Evolutionary conservation across 768 basidiomycete genomes (phyloP).

Genomic region (Mycena filopes): DNA sequence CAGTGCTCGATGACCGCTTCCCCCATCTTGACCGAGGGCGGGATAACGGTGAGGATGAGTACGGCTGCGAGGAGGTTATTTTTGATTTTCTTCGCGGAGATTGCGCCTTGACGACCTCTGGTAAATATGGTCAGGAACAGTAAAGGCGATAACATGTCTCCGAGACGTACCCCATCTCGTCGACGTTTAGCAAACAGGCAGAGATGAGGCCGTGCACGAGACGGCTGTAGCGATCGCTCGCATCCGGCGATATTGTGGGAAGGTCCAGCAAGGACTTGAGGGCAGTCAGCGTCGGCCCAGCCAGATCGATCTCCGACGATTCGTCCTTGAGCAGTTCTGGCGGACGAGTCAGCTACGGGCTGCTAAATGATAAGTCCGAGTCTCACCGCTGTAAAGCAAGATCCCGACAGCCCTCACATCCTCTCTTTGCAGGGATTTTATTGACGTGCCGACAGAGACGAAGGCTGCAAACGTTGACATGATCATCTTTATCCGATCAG

Average conservation of each 20-base stretch:
- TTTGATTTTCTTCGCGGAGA: conserved; percentile 86
- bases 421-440: conserved; percentile 67
- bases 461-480: conserved; percentile 71
- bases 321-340: conserved; percentile 90
- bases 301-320: conserved; percentile 78
- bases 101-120: conserved; percentile 83
- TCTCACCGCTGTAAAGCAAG: conserved; percentile 80
- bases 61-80: conserved; percentile 90
- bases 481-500: conserved; percentile 74
- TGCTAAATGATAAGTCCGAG: background rate
- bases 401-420: conserved; percentile 85
- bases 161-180: conserved; percentile 84
- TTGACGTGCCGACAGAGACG: conserved; percentile 64
- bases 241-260: conserved; percentile 52
- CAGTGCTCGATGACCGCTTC: conserved; percentile 83
- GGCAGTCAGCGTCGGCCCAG: conserved; percentile 81
- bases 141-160: conserved; percentile 4
- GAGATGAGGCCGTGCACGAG: conserved; percentile 87
- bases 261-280: conserved; percentile 80
- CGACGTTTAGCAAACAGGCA: conserved; percentile 84
- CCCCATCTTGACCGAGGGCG: conserved; percentile 73
- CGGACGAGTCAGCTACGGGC: background rate
- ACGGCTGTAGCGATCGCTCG: conserved; percentile 63
- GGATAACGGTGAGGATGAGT: conserved; percentile 84
- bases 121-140: conserved; percentile 4